Percentiles rank a stretch among this genome's conserved stretches.
Conservation (phyloP, 2,329 filamentous ascomycete genomes). For the Arthrinium phaeospermum region DNA sequence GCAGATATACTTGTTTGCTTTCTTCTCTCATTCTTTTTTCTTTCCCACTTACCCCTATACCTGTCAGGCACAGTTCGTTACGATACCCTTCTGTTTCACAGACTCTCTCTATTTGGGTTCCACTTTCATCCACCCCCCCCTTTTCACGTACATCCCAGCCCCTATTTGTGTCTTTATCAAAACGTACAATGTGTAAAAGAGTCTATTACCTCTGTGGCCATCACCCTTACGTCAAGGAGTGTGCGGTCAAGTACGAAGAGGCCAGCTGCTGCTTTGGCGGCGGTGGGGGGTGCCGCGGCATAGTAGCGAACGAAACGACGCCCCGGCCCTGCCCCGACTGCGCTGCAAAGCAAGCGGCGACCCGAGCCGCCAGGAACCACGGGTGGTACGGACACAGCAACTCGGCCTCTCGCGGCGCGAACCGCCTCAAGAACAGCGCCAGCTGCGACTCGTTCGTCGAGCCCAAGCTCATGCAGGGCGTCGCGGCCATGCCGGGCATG, state of each 20-base stretch:
- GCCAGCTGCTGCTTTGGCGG: slow-evolving; percentile 2
- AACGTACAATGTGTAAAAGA: neutral
- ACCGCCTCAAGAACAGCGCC: neutral
- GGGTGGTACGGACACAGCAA: slow-evolving; percentile 26
- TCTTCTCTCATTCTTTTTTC: neutral
- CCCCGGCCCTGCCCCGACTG: neutral
- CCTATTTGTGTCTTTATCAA: neutral
- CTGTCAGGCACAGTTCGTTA: slow-evolving; percentile 2
- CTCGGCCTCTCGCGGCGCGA: neutral
- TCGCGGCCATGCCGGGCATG: slow-evolving; percentile 30
- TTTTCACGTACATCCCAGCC: neutral
- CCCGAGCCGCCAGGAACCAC: slow-evolving; percentile 28
- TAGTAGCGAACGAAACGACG: neutral
- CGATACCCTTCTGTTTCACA: neutral
- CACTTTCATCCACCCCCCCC: neutral
- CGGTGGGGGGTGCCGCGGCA: neutral
- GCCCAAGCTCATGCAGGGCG: slow-evolving; percentile 21
- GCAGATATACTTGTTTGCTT: neutral
- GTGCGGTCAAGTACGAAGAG: neutral
- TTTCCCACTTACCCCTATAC: neutral
- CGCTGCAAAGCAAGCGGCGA: slow-evolving; percentile 21
- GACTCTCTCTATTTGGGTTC: neutral
- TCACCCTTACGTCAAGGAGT: neutral
- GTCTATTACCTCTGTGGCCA: neutral
- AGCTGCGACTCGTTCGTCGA: slow-evolving; percentile 31